Base-by-base conservation (phyloP, 148 eudicot species). In the Fagopyrum tataricum region DNA sequence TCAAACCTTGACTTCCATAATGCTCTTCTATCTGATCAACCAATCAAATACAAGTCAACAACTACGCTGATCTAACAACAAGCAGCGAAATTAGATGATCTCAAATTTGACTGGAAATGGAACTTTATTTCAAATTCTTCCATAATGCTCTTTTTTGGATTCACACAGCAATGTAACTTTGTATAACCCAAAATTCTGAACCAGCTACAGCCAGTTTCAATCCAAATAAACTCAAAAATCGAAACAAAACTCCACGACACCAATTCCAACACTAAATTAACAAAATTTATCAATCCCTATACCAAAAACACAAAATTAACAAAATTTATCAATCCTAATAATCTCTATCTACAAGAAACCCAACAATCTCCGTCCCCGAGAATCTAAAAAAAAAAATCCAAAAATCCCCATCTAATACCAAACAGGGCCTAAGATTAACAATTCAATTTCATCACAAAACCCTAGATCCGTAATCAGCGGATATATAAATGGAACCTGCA, bases 1-100 rank as follows among this genome's bases (percentile, higher is more conserved):
- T 85, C 91, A 91, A 79, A 31, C 93, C 97, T 77, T 89, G 87
- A 75, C 81, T 80, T 18, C 83, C 77, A 78, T 89, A 94, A 79
- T 88, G 76, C 81, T 94, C 97, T 81, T 91, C 97, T 75, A 91
- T 89, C 97, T 94, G 73, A 66, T 74, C 67, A 74, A 59, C 42
- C 21, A 79, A 77, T 24, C 62, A 72, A 31, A 58, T 40, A 43
- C 48, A 40, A 44, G 40, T 66, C 44, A 72, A 41, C 49, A 46
- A 46, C 49, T 46, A 46, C 12, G 13, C 10, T 31, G 37, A 31
- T 31, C 37, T 31, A 31, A 31, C 37, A 31, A 31, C 37, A 31
- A 31, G n/a, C 56, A 14, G 5, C 15, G 56, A n/a, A 13, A 51
- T 51, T 51, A 6, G 15, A n/a, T 51, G 20, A 20, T 20, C 56